These are phyloP conservation scores for Leucosporidium creatinivorum DNA, from an alignment of 768 basidiomycete genomes.

Conservation along the genomic window DNA sequence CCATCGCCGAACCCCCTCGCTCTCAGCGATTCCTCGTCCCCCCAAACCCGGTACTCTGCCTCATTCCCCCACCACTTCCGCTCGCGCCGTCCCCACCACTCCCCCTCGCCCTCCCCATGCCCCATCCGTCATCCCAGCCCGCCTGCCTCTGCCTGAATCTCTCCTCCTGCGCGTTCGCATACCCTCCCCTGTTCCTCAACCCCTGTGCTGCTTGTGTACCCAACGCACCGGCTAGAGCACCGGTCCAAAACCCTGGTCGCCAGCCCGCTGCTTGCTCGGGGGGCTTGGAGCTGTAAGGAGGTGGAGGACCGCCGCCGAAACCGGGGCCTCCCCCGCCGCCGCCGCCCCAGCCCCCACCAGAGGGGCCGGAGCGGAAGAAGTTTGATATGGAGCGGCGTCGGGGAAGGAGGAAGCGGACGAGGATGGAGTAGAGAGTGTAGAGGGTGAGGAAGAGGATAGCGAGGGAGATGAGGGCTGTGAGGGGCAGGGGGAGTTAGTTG, in stretches of 20 bases:
- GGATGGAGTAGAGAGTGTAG: conserved; percentile 1
- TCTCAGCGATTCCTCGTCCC: conserved; percentile 49
- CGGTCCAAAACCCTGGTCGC: conserved; percentile 79
- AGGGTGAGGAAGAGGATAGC: background rate
- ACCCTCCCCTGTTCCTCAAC: conserved; percentile 8
- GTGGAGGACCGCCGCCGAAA: conserved; percentile 52
- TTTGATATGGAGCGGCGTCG: background rate
- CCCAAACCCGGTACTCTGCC: conserved; percentile 71
- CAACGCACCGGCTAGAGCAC: conserved; percentile 58
- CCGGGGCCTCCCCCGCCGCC: background rate
- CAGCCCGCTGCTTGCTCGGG: conserved; percentile 43
- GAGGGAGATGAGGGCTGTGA: conserved; percentile 7
- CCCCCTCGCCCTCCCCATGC: background rate
- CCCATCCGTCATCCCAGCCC: conserved; percentile 39
- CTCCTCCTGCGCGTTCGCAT: conserved; percentile 28
- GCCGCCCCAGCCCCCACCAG: background rate
- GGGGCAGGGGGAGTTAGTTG: too few species aligned
- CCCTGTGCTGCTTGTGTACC: conserved; percentile 6
- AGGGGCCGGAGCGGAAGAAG: background rate
- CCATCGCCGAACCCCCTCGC: background rate
- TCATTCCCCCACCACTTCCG: conserved; percentile 44
- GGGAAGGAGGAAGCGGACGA: background rate
- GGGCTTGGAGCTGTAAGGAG: conserved; percentile 42
- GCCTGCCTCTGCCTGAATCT: conserved; percentile 54
- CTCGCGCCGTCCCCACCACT: background rate